Base-by-base conservation (phyloP, 2,329 filamentous ascomycete genomes). In the Calonectria pauciramosa region DNA sequence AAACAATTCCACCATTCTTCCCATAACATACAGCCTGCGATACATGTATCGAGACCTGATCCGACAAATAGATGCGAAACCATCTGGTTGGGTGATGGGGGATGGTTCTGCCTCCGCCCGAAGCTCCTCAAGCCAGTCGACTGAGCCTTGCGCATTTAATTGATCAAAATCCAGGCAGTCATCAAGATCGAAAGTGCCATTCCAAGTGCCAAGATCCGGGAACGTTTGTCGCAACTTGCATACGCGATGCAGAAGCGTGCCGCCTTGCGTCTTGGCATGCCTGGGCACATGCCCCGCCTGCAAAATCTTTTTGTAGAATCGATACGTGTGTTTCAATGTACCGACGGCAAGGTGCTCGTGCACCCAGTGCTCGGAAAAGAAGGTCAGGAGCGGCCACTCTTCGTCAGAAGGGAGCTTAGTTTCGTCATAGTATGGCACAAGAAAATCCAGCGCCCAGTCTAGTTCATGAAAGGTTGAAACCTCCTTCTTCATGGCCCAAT, bases 401-500 rank as follows among this genome's bases (percentile, higher is more conserved):
- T 11, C 20, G 11, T 72, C 59, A 7, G 28, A 23, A 26, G 49
- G 20, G 11, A 47, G 14, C 36, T 41, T 68, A 6, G 63, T 73
- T 8, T 14, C 2, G 16, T 7, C 1, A 30, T 68, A 71, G 30
- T 60, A 14, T 2, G 54, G 75, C 14, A 68, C 0, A 18, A 70
- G n/a, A 34, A 51, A 41, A 2, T 64, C 65, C 8, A 60, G 18
- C 9, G 70, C 69, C 71, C 69, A 63, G 4, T 44, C 47, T 36
- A 72, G 18, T 16, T 70, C 52, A 10, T 26, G 32, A 1, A 6
- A 41, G 1, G 36, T 10, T 13, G 44, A 26, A 3, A 74, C 44
- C 20, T 60, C 44, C 20, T 60, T 70, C 16, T 63, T 54, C 0
- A 75, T 51, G 3, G 67, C 72, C 72, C 72, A 75, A 20, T 71